Evolutionary conservation across 352 stramenopile species (phyloP).

Genomic region (Phytophthora litchii): DNA sequence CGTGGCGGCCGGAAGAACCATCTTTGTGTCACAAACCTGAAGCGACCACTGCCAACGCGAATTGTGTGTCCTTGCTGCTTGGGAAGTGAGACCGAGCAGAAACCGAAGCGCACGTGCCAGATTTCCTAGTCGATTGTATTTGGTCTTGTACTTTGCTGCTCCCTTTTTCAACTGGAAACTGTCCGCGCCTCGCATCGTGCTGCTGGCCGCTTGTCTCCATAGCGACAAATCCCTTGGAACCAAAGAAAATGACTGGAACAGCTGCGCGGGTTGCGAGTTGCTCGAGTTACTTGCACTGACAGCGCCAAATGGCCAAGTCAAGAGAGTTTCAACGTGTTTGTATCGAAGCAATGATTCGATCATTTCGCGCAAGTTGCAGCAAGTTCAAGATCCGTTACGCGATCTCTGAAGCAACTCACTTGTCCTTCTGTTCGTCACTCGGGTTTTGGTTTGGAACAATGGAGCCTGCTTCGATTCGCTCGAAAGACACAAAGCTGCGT

Average conservation of each 20-base stretch:
- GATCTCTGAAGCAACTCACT: not conserved
- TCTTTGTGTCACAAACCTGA: slow-evolving; percentile 3
- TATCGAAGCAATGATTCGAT: slow-evolving; percentile 11
- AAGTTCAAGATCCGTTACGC: slow-evolving; percentile 11
- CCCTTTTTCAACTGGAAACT: slow-evolving; percentile 15
- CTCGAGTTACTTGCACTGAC: too few relatives aligned
- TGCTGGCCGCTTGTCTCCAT: not conserved
- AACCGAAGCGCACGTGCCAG: not conserved
- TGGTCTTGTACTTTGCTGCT: too few relatives aligned
- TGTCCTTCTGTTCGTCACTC: slow-evolving; percentile 1
- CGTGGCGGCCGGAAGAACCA: slow-evolving; percentile 24
- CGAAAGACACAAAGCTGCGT: slow-evolving; percentile 10
- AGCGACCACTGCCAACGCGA: not conserved
- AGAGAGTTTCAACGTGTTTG: slow-evolving; percentile 9
- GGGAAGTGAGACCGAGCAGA: slow-evolving; percentile 7
- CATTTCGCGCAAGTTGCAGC: not conserved
- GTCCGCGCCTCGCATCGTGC: too few relatives aligned
- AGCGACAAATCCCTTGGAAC: slow-evolving; percentile 22
- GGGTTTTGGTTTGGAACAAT: too few relatives aligned
- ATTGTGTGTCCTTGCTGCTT: slow-evolving; percentile 1
- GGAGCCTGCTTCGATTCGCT: not conserved
- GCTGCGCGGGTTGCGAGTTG: slow-evolving; percentile 13
- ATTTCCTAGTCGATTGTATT: slow-evolving; percentile 14
- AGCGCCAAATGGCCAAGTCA: not conserved
- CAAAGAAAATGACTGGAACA: slow-evolving; percentile 32